Evolutionary conservation across 139 green algal species (phyloP).

Genomic region (Edaphochlamys debaryana): DNA sequence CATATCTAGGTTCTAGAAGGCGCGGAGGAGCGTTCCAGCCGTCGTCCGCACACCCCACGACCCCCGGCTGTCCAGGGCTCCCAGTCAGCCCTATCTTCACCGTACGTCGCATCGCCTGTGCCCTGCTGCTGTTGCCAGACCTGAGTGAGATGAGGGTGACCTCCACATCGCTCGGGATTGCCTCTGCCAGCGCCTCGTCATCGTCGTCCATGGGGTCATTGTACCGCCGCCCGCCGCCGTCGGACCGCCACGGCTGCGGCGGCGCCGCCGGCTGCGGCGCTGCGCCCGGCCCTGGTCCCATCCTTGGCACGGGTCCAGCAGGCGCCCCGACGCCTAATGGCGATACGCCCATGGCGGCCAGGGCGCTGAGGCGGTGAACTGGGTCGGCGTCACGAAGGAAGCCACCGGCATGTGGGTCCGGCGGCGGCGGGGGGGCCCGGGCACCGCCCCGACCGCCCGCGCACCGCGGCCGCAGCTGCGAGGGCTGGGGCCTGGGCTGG

Average conservation of each 20-base stretch:
- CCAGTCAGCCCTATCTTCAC: too few relatives aligned
- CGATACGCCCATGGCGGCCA: neutral
- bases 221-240: too few relatives aligned
- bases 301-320: neutral
- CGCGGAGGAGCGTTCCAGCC: neutral
- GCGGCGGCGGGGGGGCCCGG: neutral
- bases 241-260: neutral
- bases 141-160: too few relatives aligned
- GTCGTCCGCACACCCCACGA: neutral
- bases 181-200: too few relatives aligned
- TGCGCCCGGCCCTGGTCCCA: neutral
- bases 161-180: too few relatives aligned
- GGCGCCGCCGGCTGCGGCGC: neutral
- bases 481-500: neutral
- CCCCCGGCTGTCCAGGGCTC: too few relatives aligned
- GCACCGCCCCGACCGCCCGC: too few relatives aligned
- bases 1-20: neutral
- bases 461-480: neutral
- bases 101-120: too few relatives aligned
- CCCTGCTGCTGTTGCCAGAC: too few relatives aligned
- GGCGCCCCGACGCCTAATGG: neutral
- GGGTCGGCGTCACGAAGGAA: conserved; percentile 9
- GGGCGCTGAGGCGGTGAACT: neutral
- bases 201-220: too few relatives aligned
- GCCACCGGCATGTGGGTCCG: neutral